Base-by-base conservation (phyloP, 2,329 filamentous ascomycete species). In the Talaromyces sp. region DNA sequence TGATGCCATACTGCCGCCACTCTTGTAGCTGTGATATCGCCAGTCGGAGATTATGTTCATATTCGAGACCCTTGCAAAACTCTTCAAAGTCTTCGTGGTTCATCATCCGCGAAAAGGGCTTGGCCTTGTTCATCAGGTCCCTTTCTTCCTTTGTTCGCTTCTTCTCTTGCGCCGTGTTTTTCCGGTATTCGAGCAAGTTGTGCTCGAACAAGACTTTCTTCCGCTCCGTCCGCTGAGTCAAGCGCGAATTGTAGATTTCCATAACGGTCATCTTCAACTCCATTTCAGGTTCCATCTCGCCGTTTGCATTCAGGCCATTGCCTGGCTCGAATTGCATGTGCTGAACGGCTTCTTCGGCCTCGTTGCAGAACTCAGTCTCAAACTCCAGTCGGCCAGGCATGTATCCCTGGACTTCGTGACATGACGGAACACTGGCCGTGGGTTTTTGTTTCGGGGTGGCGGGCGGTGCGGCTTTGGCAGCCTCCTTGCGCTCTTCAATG, bases 131-230 rank as follows among this genome's bases (percentile, higher is more conserved):
- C 17, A 96, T 76, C 14, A 97, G 77, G 57, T 97, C 94, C 58
- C 89, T 85, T 74, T 99, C 94, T 72, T 99, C 94, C 71, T 97
- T 97, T 0, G 91, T 95, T 35, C 92, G 85, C 77, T 92, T 96
- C 84, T 97, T 99, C 70, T 99, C 94, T 4, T 88, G 75, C 56
- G 91, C 89, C 27, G 85, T 88, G 72, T 96, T 96, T 74, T 96
- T 95, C 63, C 92, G 84, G 70, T 99, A 99, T 59, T 99, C 93
- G 3, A 99, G 81, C 29, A 99, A 81, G 62, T 90, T 90, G 75
- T 99, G 94, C 71, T 97, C 92, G 68, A 99, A 97, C 6, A 99
- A 89, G 56, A 97, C 89, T 78, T 94, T 95, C 77, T 99, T 99
- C 52, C 94, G 85, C 69, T 97, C 93, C 7, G 93, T 93, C 66